A percentile compares a stretch with the other conserved stretches of the same genome.
Conservation (phyloP, 805 yeast species). For the Saccharomycopsis sp. region DNA sequence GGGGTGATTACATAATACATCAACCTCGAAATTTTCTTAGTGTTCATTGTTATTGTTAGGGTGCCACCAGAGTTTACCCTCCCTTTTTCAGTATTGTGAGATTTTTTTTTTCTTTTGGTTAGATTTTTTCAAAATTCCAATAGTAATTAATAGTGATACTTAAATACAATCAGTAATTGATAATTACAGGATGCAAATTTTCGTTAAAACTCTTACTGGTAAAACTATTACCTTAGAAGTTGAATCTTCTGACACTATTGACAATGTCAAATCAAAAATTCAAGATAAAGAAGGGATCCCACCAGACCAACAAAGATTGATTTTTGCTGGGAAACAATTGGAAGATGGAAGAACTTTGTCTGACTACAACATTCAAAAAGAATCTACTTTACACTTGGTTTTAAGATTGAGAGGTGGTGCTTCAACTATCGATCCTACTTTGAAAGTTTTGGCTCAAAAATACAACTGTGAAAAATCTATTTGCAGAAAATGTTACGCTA, state of each 20-base stretch:
- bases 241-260: conserved; percentile 97
- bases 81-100: too few relatives aligned
- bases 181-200: conserved; percentile 35
- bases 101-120: too few relatives aligned
- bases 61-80: too few relatives aligned
- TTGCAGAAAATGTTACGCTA: conserved; percentile 99
- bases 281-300: conserved; percentile 99
- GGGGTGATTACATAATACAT: too few relatives aligned
- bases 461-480: conserved; percentile 99
- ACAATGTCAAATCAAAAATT: conserved; percentile 97
- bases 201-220: conserved; percentile 84
- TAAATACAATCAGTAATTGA: too few relatives aligned
- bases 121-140: too few relatives aligned
- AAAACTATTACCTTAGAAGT: conserved; percentile 97
- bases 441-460: conserved; percentile 98
- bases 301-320: conserved; percentile 99
- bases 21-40: too few relatives aligned
- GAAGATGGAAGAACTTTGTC: conserved; percentile 99
- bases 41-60: too few relatives aligned
- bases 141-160: too few relatives aligned
- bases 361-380: conserved; percentile 99
- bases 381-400: conserved; percentile 94
- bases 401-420: conserved; percentile 94
- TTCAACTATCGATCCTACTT: conserved; percentile 93
- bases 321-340: conserved; percentile 99